phyloP scores from a whole-genome alignment of 495 filamentous ascomycete genomes.

The Cudoniella acicularis region DNA sequence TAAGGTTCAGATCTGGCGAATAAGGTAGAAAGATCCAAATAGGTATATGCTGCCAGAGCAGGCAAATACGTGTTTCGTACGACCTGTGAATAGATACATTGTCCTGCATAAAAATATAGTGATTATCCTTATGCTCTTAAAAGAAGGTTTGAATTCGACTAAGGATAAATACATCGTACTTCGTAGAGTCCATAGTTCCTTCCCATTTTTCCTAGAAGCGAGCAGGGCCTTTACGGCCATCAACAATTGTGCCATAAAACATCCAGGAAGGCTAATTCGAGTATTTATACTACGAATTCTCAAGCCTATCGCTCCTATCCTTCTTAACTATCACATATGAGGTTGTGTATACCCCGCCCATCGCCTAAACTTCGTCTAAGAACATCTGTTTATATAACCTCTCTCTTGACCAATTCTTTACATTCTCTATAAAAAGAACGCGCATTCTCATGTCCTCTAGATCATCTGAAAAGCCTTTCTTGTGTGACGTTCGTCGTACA shows the following conservation, averaged over 20 bases:
- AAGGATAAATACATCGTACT: constrained; percentile 20
- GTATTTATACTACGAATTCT: constrained; percentile 1
- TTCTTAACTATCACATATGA: not conserved
- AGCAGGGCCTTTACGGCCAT: constrained; percentile 25
- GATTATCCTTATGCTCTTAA: not conserved
- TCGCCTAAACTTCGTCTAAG: not conserved
- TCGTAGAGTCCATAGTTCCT: constrained; percentile 20
- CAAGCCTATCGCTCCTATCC: not conserved
- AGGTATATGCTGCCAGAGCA: constrained; percentile 7
- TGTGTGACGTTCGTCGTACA: not conserved
- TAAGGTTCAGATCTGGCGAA: constrained; percentile 28
- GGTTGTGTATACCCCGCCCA: not conserved
- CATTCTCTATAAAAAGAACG: not conserved
- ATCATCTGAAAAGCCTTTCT: not conserved
- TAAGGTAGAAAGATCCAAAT: constrained; percentile 23
- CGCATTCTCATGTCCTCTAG: not conserved
- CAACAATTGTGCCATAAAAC: constrained; percentile 28
- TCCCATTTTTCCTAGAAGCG: constrained; percentile 33
- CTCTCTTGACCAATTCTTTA: not conserved
- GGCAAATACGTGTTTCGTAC: not conserved
- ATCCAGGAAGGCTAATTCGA: constrained; percentile 26
- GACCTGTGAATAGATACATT: constrained; percentile 17
- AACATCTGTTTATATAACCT: not conserved
- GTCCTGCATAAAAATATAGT: constrained; percentile 24
- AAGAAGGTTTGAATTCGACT: constrained; percentile 19